Base-by-base conservation (phyloP, 2,329 filamentous ascomycete genomes). In the Penicillium sp. region DNA sequence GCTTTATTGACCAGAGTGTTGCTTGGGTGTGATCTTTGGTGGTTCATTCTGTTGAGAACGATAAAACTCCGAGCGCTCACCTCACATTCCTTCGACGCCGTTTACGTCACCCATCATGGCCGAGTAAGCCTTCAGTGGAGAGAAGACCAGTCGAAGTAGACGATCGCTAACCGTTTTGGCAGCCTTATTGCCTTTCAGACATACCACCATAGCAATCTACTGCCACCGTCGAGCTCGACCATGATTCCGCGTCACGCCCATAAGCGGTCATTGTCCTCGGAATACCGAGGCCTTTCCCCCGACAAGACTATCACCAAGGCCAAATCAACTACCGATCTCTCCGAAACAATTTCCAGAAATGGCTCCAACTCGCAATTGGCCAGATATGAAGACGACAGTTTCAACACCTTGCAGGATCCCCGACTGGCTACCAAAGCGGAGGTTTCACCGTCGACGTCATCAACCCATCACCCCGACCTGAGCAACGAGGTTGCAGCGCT, bases 401-500 rank as follows among this genome's bases (percentile, higher is more conserved):
- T 83, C 70, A 72, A 75, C 61, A 78, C 80, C 61, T 70, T 83
- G 69, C 70, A 74, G 60, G 77, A 80, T 55, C 78, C 78, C 13
- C 70, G 78, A 54, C 71, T 75, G 44, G 65, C 70, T 14, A 71
- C 69, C 60, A 67, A 62, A 21, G 63, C 69, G 26, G 75, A 78
- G 60, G 64, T 74, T 31, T 74, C 74, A 48, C 64, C 72, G 52
- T 68, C 72, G 7, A 63, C 66, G 16, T 73, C 75, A 26, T 68
- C 69, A 33, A 68, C 72, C 8, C 77, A 76, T 61, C 83, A 87
- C 65, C 84, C 84, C 21, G 86, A 88, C 66, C 71, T 88, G 44
- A 88, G 83, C 71, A 81, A 82, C 63, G 95, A 98, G 76, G 91
- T 99, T 27, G 91, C 93, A 8, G 87, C 91, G 7, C 81, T 99